Evolutionary conservation across 495 filamentous ascomycete species (phyloP), one percentile per base, ranked within the genome.

Genomic region (Eremomyces bilateralis): DNA sequence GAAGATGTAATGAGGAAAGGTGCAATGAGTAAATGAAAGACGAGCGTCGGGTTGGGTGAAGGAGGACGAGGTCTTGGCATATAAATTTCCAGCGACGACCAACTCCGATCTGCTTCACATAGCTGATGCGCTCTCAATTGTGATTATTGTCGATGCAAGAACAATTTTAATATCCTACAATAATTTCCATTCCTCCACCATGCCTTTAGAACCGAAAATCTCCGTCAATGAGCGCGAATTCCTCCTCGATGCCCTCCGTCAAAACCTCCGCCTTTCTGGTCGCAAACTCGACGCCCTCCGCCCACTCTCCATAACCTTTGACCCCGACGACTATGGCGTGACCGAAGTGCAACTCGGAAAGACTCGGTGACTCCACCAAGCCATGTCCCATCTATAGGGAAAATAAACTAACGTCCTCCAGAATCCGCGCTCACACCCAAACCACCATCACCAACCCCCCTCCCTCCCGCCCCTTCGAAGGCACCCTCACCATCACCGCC

Each of bases 391-490:
- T n/a, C n/a, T n/a, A n/a, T n/a, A n/a, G n/a, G n/a, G n/a, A n/a
- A n/a, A n/a, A n/a, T n/a, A n/a, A n/a, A n/a, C n/a, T n/a, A n/a
- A n/a, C n/a, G n/a, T n/a, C n/a, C n/a, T n/a, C n/a, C n/a, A n/a
- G n/a, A n/a, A n/a, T n/a, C n/a, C n/a, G n/a, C n/a, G n/a, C n/a
- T n/a, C n/a, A n/a, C n/a, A n/a, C n/a, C n/a, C n/a, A n/a, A n/a
- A n/a, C n/a, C 36, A 76, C 85, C 58, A 73, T 95, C 28, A 71
- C 75, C 12, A 65, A 74, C 34, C 88, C 88, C 25, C 80, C 71
- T 49, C 58, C 75, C 29, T 85, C 94, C 52, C 74, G 88, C 19
- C 83, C 82, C 32, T 92, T 92, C 46, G 85, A 94, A 49, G 88
- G 88, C 48, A 65, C 88, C 49, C 94, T 95, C 57, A 78, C 68